phyloP scores from a whole-genome alignment of 208 protist species.

The Acanthamoeba quina region DNA sequence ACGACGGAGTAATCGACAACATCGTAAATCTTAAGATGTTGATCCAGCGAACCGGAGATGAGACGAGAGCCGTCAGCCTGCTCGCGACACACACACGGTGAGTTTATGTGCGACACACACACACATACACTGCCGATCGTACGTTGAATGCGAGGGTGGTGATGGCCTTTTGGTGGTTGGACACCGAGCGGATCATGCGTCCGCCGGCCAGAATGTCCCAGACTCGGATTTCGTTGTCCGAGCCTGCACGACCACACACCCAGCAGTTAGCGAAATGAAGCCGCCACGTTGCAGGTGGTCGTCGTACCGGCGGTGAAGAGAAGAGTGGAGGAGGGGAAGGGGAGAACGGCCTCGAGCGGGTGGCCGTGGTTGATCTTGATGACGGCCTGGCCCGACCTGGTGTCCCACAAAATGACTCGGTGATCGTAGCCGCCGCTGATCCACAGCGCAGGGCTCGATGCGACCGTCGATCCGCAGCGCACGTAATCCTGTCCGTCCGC shows the following conservation, averaged over 20 bases:
- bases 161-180: constrained; percentile 84
- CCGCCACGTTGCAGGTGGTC: no score
- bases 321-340: constrained; percentile 76
- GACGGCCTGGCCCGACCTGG: constrained; percentile 32
- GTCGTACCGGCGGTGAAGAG: constrained; percentile 63
- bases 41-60: constrained; percentile 81
- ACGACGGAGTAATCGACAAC: constrained; percentile 79
- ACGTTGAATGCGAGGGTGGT: constrained; percentile 78
- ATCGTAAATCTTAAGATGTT: constrained; percentile 85
- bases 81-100: background rate
- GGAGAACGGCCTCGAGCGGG: constrained; percentile 79
- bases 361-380: constrained; percentile 78
- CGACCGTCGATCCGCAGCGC: constrained; percentile 43
- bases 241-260: background rate
- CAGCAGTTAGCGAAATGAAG: background rate
- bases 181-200: constrained; percentile 72
- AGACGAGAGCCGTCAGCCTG: constrained; percentile 61
- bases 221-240: constrained; percentile 74
- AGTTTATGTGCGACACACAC: background rate
- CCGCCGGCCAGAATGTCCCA: constrained; percentile 83
- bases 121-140: background rate
- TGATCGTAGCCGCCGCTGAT: constrained; percentile 81
- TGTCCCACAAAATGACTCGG: constrained; percentile 82
- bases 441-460: constrained; percentile 68
- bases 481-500: constrained; percentile 42